Evolutionary conservation across 305 asterid genomes (phyloP).

Genomic region (Withania somnifera): DNA sequence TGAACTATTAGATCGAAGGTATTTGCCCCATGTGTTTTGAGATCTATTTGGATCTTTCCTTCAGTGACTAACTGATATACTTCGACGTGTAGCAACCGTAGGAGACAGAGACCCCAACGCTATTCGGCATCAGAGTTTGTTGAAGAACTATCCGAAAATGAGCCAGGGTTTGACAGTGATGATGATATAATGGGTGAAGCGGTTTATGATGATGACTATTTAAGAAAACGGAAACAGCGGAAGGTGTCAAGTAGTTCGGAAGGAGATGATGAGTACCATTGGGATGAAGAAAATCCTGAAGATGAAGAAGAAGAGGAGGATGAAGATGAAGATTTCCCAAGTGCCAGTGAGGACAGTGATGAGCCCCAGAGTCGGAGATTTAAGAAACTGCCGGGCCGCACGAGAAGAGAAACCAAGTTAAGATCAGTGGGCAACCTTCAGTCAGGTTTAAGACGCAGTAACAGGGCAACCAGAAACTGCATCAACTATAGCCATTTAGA

Average conservation of each 20-base stretch:
- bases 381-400: slow-evolving; percentile 42
- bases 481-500: slow-evolving; percentile 63
- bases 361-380: slow-evolving; percentile 22
- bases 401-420: slow-evolving; percentile 59
- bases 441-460: slow-evolving; percentile 80
- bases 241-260: slow-evolving; percentile 66
- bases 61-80: slow-evolving; percentile 7
- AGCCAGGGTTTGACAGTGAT: slow-evolving; percentile 69
- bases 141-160: slow-evolving; percentile 66
- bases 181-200: slow-evolving; percentile 95
- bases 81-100: slow-evolving; percentile 44
- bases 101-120: slow-evolving; percentile 78
- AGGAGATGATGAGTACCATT: slow-evolving; percentile 85
- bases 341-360: slow-evolving; percentile 63
- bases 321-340: slow-evolving; percentile 41
- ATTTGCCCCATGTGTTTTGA: slow-evolving; percentile 6
- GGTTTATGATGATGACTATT: slow-evolving; percentile 80
- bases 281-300: slow-evolving; percentile 56
- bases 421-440: slow-evolving; percentile 41
- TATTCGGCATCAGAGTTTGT: slow-evolving; percentile 59
- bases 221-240: slow-evolving; percentile 47
- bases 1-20: slow-evolving; percentile 69
- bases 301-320: slow-evolving; percentile 96
- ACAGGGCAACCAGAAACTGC: slow-evolving; percentile 67
- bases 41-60: slow-evolving; percentile 2